Conservation (phyloP, 768 basidiomycete genomes). For the Mycena belliarum region DNA sequence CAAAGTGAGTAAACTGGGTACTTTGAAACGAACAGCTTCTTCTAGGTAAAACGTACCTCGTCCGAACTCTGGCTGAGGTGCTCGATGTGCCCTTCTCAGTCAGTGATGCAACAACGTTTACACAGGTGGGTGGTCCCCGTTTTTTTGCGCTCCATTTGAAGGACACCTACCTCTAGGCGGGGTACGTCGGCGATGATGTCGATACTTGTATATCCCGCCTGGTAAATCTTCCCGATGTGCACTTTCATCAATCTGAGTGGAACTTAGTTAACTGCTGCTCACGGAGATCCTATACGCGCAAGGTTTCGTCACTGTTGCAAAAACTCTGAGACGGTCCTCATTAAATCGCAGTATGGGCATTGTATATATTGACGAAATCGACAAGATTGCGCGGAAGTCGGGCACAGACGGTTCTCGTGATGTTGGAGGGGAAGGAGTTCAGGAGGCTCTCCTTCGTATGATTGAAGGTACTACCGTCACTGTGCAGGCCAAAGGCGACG, state of each 20-base stretch:
- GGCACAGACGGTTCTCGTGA: constrained; percentile 78
- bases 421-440: constrained; percentile 95
- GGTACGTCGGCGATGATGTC: constrained; percentile 95
- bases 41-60: constrained; percentile 85
- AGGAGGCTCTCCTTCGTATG: constrained; percentile 89
- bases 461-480: constrained; percentile 89
- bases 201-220: constrained; percentile 88
- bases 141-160: not conserved
- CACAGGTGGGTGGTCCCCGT: constrained; percentile 63
- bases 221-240: constrained; percentile 39
- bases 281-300: constrained; percentile 84
- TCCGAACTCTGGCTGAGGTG: constrained; percentile 87
- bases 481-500: constrained; percentile 73
- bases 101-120: constrained; percentile 92
- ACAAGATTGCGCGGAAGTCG: constrained; percentile 81
- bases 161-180: constrained; percentile 47
- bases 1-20: not conserved
- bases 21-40: constrained; percentile 1
- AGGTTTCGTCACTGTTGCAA: constrained; percentile 51
- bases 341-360: constrained; percentile 73
- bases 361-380: constrained; percentile 94
- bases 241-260: not conserved
- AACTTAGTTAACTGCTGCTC: constrained; percentile 79
- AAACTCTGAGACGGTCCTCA: constrained; percentile 1
- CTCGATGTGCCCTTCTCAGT: constrained; percentile 94